Conservation (phyloP, 768 basidiomycete species). For the Crucibulum laeve region DNA sequence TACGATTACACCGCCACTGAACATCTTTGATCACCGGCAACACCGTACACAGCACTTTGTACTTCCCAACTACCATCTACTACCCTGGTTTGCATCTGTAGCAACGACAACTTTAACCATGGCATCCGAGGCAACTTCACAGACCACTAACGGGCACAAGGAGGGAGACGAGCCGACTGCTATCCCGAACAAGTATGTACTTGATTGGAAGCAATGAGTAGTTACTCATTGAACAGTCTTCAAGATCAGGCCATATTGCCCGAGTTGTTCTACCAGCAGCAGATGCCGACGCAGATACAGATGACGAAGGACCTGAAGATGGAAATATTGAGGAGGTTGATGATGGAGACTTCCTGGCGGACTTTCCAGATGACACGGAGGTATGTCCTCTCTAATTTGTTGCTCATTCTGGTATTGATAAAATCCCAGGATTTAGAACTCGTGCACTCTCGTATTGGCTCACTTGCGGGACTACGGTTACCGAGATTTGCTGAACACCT, state of each 20-base stretch:
- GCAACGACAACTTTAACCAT: too few relatives aligned
- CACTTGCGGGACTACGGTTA: constrained; percentile 63
- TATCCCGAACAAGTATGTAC: background rate
- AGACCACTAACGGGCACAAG: too few relatives aligned
- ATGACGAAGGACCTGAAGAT: constrained; percentile 40
- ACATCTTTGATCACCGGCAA: too few relatives aligned
- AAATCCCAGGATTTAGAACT: constrained; percentile 76
- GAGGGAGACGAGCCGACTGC: too few relatives aligned
- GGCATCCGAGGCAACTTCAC: too few relatives aligned
- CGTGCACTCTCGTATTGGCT: constrained; percentile 71
- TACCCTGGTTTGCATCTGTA: too few relatives aligned
- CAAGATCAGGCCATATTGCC: constrained; percentile 22
- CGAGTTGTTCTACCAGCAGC: constrained; percentile 46
- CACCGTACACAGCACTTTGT: too few relatives aligned
- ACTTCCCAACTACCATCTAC: too few relatives aligned
- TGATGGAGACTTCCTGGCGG: constrained; percentile 67
- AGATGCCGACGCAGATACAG: constrained; percentile 36
- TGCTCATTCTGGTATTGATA: constrained; percentile 8
- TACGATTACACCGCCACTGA: too few relatives aligned
- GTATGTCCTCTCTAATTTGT: constrained; percentile 34
- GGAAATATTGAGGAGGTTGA: constrained; percentile 36
- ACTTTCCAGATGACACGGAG: constrained; percentile 82
- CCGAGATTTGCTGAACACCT: constrained; percentile 68
- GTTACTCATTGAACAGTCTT: background rate
- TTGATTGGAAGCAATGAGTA: too few relatives aligned